phyloP scores from a whole-genome alignment of 2,329 filamentous ascomycete species.

The Biscogniauxia sp. region DNA sequence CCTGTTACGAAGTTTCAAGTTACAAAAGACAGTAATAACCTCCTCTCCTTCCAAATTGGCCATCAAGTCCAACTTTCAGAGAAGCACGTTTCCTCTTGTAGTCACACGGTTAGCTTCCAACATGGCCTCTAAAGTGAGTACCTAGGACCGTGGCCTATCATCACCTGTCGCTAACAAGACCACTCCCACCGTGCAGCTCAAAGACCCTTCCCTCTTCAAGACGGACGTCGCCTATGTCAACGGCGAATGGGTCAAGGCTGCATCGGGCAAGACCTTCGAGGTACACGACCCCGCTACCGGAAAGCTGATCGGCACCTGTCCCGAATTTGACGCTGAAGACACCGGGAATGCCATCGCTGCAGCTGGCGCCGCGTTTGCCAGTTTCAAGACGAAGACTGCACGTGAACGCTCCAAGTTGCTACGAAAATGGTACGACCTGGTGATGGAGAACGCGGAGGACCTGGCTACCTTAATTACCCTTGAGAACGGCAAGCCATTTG shows the following conservation, averaged over 20 bases:
- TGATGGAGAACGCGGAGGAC: constrained; percentile 76
- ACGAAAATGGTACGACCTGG: constrained; percentile 77
- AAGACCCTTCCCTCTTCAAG: constrained; percentile 80
- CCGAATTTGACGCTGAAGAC: constrained; percentile 79
- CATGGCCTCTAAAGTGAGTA: constrained; percentile 27
- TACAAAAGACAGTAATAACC: constrained; percentile 22
- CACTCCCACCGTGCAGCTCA: constrained; percentile 52
- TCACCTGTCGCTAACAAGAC: background rate
- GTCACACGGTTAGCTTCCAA: constrained; percentile 29
- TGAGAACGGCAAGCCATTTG: constrained; percentile 85
- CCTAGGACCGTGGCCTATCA: background rate
- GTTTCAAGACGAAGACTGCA: constrained; percentile 69
- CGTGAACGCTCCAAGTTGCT: constrained; percentile 73
- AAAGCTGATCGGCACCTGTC: constrained; percentile 75
- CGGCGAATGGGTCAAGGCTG: constrained; percentile 84
- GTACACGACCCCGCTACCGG: constrained; percentile 83
- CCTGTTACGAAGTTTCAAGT: constrained; percentile 23
- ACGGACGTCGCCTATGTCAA: constrained; percentile 81
- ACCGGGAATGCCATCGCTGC: constrained; percentile 78
- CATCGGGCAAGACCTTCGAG: constrained; percentile 88
- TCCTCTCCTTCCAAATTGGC: constrained; percentile 24
- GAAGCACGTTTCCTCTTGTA: constrained; percentile 29
- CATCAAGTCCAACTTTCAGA: constrained; percentile 30
- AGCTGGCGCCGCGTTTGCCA: constrained; percentile 72
- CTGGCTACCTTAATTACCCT: constrained; percentile 80